These are phyloP conservation scores for Physcomitrium patens DNA, from an alignment of 225 moss, liverwort and hornwort species.

Conservation along the genomic window DNA sequence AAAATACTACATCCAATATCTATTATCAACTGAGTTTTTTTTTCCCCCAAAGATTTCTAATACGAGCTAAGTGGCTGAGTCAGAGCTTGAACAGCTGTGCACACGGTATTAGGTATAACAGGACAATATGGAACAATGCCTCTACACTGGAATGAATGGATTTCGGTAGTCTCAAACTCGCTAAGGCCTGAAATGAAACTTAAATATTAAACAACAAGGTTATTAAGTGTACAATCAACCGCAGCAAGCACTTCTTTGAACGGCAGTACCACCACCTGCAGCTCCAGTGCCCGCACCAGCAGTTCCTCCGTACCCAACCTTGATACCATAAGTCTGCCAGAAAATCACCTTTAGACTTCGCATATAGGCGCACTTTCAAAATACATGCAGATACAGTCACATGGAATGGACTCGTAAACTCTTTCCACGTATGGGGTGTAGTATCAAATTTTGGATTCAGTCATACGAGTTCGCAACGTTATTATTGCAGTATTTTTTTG, in stretches of 20 bases:
- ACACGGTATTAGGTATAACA: constrained; percentile 35
- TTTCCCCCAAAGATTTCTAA: constrained; percentile 24
- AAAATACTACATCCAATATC: constrained; percentile 32
- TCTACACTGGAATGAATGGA: constrained; percentile 41
- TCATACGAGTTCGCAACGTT: neutral
- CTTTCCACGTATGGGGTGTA: too few relatives aligned
- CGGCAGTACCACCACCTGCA: constrained; percentile 72
- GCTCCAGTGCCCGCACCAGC: constrained; percentile 70
- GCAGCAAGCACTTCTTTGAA: constrained; percentile 80
- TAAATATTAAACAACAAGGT: constrained; percentile 28
- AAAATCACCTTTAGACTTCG: constrained; percentile 20
- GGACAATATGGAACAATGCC: constrained; percentile 32
- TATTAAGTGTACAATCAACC: constrained; percentile 23
- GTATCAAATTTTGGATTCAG: too few relatives aligned
- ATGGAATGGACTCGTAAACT: neutral
- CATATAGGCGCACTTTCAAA: neutral
- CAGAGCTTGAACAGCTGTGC: constrained; percentile 35
- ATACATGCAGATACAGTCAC: neutral
- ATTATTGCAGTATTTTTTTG: neutral
- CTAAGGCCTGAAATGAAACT: constrained; percentile 29
- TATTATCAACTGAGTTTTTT: constrained; percentile 34
- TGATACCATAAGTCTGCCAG: constrained; percentile 92
- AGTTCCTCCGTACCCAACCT: constrained; percentile 87
- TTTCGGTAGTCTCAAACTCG: constrained; percentile 29
- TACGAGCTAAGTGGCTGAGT: constrained; percentile 34